Evolutionary conservation across 495 filamentous ascomycete genomes (phyloP), one percentile per base, ranked within the genome.

Genomic region (Podospora pseudocomata): DNA sequence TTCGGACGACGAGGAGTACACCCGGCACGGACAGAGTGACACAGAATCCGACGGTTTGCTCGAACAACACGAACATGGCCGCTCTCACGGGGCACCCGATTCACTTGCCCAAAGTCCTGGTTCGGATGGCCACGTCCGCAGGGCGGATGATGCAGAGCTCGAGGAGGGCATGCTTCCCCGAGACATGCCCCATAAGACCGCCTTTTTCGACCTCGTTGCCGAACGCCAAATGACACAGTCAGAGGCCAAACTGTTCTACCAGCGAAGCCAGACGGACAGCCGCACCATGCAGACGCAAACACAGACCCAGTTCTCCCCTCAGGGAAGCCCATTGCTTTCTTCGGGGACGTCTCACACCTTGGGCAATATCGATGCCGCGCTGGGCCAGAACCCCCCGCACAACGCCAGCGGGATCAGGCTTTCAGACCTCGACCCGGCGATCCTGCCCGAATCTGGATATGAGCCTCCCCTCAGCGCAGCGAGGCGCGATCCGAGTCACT

Each of bases 231-330:
- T 94, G 85, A 92, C 88, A 68, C 92, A 97, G 79, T 86, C 90
- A 23, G 94, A 99, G 73, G 92, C 94, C 49, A 97, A 95, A 76
- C 84, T 97, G 32, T 94, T 97, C 81, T 99, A 97, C 78, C 95
- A 97, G 74, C 86, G 92, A 67, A 93, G 92, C 78, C 91, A 93
- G 78, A 80, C 89, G 23, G 86, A 89, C 54, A 80, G 70, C 76
- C 77, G 56, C 71, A 79, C 78, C 78, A 71, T 84, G 79, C 73
- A 80, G 74, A 68, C 80, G 67, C 80, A 84, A 70, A 68, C 67
- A 53, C 39, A 49, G 15, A 49, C 39, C 13, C 39, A 49, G 13
- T 19, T 19, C 55, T 80, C 83, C 11, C 78, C 81, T 39, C 78
- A 80, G 67, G 80, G 79, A 32, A 87, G 86, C 74, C 85, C 88